Base-by-base conservation (phyloP, 2,329 filamentous ascomycete species). In the Pyricularia pennisetigena region DNA sequence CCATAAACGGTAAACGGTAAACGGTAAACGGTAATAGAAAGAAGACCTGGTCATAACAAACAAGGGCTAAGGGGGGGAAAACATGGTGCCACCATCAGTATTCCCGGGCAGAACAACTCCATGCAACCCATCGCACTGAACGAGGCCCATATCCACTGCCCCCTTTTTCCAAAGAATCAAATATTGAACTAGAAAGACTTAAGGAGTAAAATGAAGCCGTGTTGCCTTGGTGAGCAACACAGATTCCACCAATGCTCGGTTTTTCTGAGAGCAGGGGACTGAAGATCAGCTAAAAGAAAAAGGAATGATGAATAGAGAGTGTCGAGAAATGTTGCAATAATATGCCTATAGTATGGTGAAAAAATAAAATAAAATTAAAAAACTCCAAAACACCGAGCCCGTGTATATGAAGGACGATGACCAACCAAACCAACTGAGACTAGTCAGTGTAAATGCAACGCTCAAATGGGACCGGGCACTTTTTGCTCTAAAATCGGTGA, bases 401-500 rank as follows among this genome's bases (percentile, higher is more conserved):
- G 35, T 29, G n/a, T n/a, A 57, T 28, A n/a, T 23, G 20, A 35
- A 16, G 12, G 10, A 41, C 23, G 63, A 30, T 64, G 28, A n/a
- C 29, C 30, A 10, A 24, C 8, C 24, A 16, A 24, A 32, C 14
- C 16, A n/a, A 65, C 24, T 7, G 24, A 30, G 16, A 28, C 23
- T 54, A 26, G n/a, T 66, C 20, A 10, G 29, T 67, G 67, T 32
- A 69, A 71, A 68, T 59, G 54, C 68, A 69, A 68, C 61, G 66
- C 67, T 41, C 68, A 69, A n/a, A 70, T 68, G 66, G 70, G 64
- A 65, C 71, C 30, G 41, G 7, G 23, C n/a, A 20, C 2, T n/a
- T 57, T 24, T 66, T 26, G 20, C 24, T 70, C 78, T 79, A 89
- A 74, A 89, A 85, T 72, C 85, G 83, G 76, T 84, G 88, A 71